Percentiles rank a stretch among this genome's conserved stretches.
Evolutionary conservation across 108 stramenopile species (phyloP).

Genomic region (Stephanodiscus minutulus): DNA sequence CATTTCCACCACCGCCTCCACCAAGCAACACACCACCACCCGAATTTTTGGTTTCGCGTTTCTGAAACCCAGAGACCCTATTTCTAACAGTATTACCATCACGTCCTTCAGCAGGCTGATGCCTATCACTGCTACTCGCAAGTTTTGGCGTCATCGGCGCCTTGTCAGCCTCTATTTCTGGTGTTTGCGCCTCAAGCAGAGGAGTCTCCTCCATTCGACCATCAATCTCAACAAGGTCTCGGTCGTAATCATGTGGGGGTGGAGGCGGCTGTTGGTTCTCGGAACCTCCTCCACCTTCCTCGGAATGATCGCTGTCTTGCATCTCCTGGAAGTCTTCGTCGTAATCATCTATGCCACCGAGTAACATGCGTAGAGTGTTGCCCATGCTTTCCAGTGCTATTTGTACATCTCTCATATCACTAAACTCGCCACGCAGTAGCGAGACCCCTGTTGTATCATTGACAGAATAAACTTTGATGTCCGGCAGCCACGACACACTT

Average conservation of each 20-base stretch:
- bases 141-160: constrained; percentile 10
- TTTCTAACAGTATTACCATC: constrained; percentile 12
- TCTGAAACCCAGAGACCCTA: constrained; percentile 36
- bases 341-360: constrained; percentile 41
- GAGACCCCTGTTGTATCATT: constrained; percentile 37
- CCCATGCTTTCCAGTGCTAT: constrained; percentile 51
- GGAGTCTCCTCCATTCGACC: constrained; percentile 11
- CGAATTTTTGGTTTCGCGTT: constrained; percentile 6
- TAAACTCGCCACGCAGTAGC: constrained; percentile 47
- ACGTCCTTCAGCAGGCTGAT: constrained; percentile 10
- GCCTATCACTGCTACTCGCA: background rate
- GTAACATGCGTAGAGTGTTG: constrained; percentile 37
- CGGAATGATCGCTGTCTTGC: constrained; percentile 28
- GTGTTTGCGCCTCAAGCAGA: constrained; percentile 6
- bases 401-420: constrained; percentile 52
- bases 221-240: constrained; percentile 28
- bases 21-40: constrained; percentile 33
- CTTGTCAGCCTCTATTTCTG: background rate
- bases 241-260: constrained; percentile 11
- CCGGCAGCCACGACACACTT: constrained; percentile 47
- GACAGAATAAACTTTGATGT: constrained; percentile 42
- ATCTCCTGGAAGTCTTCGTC: constrained; percentile 42
- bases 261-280: constrained; percentile 11
- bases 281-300: constrained; percentile 11
- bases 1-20: constrained; percentile 27